phyloP scores from a whole-genome alignment of 805 yeast genomes.

The Kregervanrija pseudodelftensis region DNA sequence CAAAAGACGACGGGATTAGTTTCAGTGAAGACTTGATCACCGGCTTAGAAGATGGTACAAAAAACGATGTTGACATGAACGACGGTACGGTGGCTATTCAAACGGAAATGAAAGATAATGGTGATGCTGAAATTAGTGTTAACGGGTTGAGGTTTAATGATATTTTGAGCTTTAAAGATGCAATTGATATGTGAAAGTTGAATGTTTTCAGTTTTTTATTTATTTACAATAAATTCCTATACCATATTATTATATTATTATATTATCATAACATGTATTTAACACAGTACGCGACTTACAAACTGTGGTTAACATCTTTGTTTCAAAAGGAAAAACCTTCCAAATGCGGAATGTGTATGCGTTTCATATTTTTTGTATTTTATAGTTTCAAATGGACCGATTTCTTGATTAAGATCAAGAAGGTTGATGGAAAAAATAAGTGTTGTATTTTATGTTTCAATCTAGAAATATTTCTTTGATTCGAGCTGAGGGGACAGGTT shows the following conservation, averaged over 20 bases:
- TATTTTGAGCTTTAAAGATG: conserved; percentile 59
- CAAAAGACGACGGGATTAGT: conserved; percentile 16
- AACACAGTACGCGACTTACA: not conserved
- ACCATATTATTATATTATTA: not conserved
- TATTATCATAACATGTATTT: not conserved
- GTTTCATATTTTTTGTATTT: too few species aligned
- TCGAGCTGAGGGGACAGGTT: too few species aligned
- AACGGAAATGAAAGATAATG: conserved; percentile 9
- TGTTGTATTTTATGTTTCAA: too few species aligned
- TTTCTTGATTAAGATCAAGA: too few species aligned
- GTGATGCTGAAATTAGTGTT: conserved; percentile 33
- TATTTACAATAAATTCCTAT: not conserved
- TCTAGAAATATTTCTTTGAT: too few species aligned
- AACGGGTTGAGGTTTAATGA: conserved; percentile 65
- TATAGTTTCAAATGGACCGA: too few species aligned
- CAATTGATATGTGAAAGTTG: conserved; percentile 30
- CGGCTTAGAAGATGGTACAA: conserved; percentile 1
- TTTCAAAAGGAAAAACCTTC: too few species aligned
- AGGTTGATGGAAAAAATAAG: too few species aligned
- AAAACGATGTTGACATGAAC: conserved; percentile 16
- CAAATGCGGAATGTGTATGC: too few species aligned
- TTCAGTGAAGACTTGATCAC: conserved; percentile 2
- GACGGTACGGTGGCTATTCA: conserved; percentile 9
- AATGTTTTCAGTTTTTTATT: not conserved
- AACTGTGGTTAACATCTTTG: too few species aligned